These are phyloP conservation scores for Plantago major DNA, from an alignment of 257 asterid genomes.

Conservation along the genomic window DNA sequence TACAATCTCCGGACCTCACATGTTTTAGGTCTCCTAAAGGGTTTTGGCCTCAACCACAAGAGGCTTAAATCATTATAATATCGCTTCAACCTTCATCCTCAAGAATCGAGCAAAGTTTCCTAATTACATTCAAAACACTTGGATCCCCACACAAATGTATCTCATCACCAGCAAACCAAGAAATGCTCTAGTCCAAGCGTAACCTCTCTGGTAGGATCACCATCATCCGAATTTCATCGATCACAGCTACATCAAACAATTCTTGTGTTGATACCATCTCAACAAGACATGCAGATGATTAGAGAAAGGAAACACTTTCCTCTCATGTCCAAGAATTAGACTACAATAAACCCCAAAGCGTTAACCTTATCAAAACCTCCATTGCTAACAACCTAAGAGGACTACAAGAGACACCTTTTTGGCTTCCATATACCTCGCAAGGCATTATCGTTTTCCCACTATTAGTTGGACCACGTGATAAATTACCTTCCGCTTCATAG, in stretches of 20 bases:
- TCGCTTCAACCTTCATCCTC: slow-evolving; percentile 79
- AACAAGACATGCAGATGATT: slow-evolving; percentile 93
- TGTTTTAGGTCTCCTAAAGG: slow-evolving; percentile 73
- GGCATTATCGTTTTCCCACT: slow-evolving; percentile 95
- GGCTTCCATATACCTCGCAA: slow-evolving; percentile 93
- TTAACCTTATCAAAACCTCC: slow-evolving; percentile 98
- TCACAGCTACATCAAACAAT: slow-evolving; percentile 85
- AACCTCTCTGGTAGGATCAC: slow-evolving; percentile 82
- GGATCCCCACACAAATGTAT: slow-evolving; percentile 98
- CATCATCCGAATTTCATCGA: slow-evolving; percentile 96
- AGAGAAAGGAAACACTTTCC: slow-evolving; percentile 74
- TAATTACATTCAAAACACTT: slow-evolving; percentile 66
- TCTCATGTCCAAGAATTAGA: slow-evolving; percentile 85
- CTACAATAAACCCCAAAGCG: slow-evolving; percentile 79
- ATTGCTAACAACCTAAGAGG: slow-evolving; percentile 93
- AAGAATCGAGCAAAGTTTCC: slow-evolving; percentile 61
- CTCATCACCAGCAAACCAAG: slow-evolving; percentile 89
- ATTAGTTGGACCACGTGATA: slow-evolving; percentile 98
- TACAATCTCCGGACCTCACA: slow-evolving; percentile 85
- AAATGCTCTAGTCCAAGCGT: slow-evolving; percentile 94
- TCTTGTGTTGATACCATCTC: slow-evolving; percentile 87
- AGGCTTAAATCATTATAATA: slow-evolving; percentile 80
- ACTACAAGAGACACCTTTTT: slow-evolving; percentile 83
- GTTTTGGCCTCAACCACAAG: slow-evolving; percentile 93
- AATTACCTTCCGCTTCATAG: slow-evolving; percentile 80